Evolutionary conservation across 139 green algal species (phyloP).

Genomic region (Chlorella ohadii): DNA sequence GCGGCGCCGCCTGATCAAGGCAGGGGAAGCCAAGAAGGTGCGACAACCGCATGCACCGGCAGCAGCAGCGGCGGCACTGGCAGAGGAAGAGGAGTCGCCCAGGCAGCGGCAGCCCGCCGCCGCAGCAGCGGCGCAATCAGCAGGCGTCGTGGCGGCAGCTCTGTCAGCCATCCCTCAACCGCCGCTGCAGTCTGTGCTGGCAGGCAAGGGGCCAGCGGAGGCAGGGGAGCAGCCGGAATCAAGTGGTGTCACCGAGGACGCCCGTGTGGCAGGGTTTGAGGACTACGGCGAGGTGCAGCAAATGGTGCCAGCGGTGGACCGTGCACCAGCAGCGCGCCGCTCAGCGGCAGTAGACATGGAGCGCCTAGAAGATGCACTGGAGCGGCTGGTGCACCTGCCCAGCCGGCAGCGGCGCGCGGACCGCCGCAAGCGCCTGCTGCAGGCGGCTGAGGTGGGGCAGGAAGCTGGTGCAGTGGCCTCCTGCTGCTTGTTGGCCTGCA

Average conservation of each 20-base stretch:
- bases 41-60: neutral
- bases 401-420: neutral
- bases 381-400: neutral
- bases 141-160: no score
- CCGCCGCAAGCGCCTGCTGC: conserved; percentile 2
- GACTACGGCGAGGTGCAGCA: no score
- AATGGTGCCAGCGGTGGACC: no score
- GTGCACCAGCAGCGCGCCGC: no score
- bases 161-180: no score
- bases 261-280: no score
- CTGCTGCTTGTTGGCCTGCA: neutral
- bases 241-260: no score
- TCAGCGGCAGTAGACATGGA: no score
- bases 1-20: neutral
- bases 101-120: neutral
- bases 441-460: neutral
- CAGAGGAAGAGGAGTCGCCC: neutral
- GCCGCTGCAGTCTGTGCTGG: no score
- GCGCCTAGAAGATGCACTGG: neutral
- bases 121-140: no score
- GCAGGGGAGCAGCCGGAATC: no score
- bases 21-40: neutral
- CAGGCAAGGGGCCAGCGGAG: no score
- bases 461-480: neutral
- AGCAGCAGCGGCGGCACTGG: neutral